Percentiles rank a stretch among this genome's conserved stretches.
Conservation (phyloP, 345 rosid species). For the Bretschneidera sinensis region DNA sequence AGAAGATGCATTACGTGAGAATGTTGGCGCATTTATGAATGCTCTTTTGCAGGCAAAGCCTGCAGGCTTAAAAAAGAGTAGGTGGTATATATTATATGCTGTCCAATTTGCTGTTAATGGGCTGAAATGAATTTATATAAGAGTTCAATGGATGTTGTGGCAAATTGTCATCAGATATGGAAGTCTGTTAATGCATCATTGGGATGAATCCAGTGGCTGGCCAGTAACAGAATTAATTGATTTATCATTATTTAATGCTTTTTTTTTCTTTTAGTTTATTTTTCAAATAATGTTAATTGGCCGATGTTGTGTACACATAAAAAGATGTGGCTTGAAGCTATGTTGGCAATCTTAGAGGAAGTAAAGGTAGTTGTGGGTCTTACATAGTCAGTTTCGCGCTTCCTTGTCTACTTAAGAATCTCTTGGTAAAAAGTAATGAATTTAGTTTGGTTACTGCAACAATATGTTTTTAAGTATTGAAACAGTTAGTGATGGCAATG, state of each 20-base stretch:
- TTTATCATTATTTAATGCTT: too few species aligned
- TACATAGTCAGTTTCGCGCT: too few species aligned
- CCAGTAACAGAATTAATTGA: neutral
- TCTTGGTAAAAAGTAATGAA: neutral
- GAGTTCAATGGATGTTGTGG: neutral
- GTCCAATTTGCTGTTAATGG: neutral
- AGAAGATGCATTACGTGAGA: constrained; percentile 73
- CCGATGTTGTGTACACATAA: neutral
- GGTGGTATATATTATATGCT: constrained; percentile 19
- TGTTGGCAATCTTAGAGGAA: too few species aligned
- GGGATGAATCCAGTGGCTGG: neutral
- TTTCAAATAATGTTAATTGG: neutral
- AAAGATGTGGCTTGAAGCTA: neutral
- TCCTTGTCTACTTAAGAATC: neutral
- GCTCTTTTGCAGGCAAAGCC: constrained; percentile 91
- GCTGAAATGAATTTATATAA: neutral
- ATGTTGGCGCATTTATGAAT: constrained; percentile 87
- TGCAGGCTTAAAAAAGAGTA: constrained; percentile 92
- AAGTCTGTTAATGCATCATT: neutral
- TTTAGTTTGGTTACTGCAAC: neutral
- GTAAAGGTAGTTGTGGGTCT: neutral
- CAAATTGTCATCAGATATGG: neutral
- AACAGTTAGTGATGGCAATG: neutral
- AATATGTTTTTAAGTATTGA: too few species aligned
- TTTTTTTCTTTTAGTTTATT: too few species aligned